A percentile compares a stretch with the other conserved stretches of the same genome.
Conservation (phyloP, 257 asterid species). For the Solanum medicagineum region DNA sequence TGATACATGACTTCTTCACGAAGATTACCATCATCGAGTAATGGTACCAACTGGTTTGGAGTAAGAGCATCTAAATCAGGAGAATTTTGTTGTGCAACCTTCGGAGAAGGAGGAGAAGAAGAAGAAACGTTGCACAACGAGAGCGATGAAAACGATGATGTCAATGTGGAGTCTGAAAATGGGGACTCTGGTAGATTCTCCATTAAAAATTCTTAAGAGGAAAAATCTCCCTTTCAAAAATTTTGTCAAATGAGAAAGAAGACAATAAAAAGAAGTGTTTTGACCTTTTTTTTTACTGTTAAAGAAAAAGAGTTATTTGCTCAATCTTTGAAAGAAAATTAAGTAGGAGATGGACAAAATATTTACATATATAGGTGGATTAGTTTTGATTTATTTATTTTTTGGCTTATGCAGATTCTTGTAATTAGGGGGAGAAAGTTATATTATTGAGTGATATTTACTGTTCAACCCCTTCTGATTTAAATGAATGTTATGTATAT, state of each 20-base stretch:
- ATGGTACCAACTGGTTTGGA: background rate
- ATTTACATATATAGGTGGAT: background rate
- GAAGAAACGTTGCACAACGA: background rate
- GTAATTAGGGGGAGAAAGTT: background rate
- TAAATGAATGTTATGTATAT: background rate
- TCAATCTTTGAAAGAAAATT: background rate
- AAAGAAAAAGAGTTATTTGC: background rate
- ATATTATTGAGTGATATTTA: background rate
- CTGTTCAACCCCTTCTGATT: background rate
- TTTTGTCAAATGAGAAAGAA: background rate
- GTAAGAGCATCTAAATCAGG: background rate
- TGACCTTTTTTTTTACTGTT: background rate
- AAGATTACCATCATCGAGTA: background rate
- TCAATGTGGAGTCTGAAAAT: background rate
- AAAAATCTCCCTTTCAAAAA: background rate
- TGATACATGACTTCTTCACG: background rate
- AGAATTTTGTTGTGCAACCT: background rate
- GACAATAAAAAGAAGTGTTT: background rate
- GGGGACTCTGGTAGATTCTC: background rate
- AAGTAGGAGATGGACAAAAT: background rate
- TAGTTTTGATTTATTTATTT: background rate
- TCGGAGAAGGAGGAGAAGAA: background rate
- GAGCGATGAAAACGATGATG: background rate
- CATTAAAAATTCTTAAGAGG: background rate
- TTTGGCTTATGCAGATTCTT: background rate